A percentile compares a stretch with the other conserved stretches of the same genome.
Evolutionary conservation across 495 filamentous ascomycete species (phyloP).

Genomic region (Penicillium subrubescens): DNA sequence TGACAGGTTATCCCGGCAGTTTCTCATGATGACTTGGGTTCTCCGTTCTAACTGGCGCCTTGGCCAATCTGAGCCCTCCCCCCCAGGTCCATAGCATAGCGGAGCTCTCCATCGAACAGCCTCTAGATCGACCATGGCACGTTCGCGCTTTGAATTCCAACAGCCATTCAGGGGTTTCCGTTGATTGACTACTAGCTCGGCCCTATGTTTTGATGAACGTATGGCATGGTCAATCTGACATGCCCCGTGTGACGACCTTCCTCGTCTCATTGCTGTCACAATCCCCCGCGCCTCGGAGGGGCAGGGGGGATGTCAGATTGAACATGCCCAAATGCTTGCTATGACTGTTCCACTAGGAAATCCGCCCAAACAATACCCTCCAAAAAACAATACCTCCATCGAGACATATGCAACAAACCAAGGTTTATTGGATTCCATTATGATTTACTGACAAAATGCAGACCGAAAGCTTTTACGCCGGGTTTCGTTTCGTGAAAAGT

Average conservation of each 20-base stretch:
- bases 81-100: constrained; percentile 20
- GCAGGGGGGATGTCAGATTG: constrained; percentile 5
- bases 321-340: not conserved
- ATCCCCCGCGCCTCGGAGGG: constrained; percentile 15
- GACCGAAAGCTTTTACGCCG: constrained; percentile 18
- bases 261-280: constrained; percentile 17
- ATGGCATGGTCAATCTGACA: constrained; percentile 13
- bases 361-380: not conserved
- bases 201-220: not conserved
- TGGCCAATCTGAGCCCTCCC: constrained; percentile 15
- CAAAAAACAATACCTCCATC: not conserved
- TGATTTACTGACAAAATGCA: not conserved
- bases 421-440: not conserved
- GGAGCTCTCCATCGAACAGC: constrained; percentile 17
- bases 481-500: constrained; percentile 25
- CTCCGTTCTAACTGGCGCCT: not conserved
- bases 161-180: not conserved
- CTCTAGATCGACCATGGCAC: constrained; percentile 24
- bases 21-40: not conserved
- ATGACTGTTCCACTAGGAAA: no score
- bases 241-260: constrained; percentile 14
- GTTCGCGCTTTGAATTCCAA: constrained; percentile 14
- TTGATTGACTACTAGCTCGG: not conserved
- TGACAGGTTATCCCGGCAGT: not conserved
- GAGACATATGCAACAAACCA: not conserved